Evolutionary conservation across 192 early-diverging fungal genomes (phyloP).

Genomic region (Coemansia erecta): DNA sequence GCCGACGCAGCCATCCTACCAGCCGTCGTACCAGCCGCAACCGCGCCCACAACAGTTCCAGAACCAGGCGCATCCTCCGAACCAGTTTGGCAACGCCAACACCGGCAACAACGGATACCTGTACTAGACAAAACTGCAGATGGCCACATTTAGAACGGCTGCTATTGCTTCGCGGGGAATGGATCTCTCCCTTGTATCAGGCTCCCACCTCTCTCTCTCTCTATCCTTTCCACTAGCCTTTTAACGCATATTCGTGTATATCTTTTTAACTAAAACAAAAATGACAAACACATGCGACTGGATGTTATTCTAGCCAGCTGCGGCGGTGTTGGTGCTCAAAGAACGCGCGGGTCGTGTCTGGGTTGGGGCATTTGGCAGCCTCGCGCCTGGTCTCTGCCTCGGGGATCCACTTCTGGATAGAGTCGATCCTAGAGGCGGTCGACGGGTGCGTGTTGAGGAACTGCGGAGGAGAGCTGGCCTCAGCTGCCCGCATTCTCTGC

Average conservation of each 20-base stretch:
- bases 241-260: neutral
- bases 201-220: neutral
- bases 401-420: conserved; percentile 52
- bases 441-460: conserved; percentile 88
- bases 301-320: neutral
- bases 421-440: conserved; percentile 64
- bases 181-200: neutral
- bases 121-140: neutral
- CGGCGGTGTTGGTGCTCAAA: conserved; percentile 8
- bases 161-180: neutral
- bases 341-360: conserved; percentile 17
- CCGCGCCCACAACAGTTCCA: neutral
- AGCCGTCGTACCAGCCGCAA: conserved; percentile 2
- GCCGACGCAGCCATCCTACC: conserved; percentile 5
- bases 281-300: neutral
- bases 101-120: conserved; percentile 1
- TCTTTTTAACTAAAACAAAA: too few relatives aligned
- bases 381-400: conserved; percentile 38
- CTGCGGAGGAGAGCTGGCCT: conserved; percentile 48
- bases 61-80: conserved; percentile 3
- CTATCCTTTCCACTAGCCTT: neutral
- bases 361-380: conserved; percentile 37
- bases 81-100: conserved; percentile 2
- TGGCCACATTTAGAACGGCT: too few relatives aligned
- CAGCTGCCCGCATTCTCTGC: conserved; percentile 72